Evolutionary conservation across 2,329 filamentous ascomycete species (phyloP), one percentile per base, ranked within the genome.

Genomic region (Teratosphaeria gauchensis): DNA sequence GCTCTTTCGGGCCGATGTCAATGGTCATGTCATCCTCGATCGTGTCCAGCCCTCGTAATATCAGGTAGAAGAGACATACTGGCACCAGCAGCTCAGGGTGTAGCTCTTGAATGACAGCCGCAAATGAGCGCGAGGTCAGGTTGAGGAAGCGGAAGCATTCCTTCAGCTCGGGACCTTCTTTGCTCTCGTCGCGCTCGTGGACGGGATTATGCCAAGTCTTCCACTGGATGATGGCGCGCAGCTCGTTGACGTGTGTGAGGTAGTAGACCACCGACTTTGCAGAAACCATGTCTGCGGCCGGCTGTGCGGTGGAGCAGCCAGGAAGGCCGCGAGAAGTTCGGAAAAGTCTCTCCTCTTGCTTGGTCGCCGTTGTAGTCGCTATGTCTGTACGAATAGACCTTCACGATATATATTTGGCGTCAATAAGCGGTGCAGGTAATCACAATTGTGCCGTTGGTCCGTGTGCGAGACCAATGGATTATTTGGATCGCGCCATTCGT

Each of bases 1-100:
- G 90, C 70, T 95, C 88, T 78, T 99, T 99, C 70, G 82, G 86
- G 64, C 83, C 81, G 46, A 92, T 77, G 2, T 87, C 80, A 61
- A 99, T 87, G 4, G 91, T 95, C 85, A 96, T 97, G 75, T 99
- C 94, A 79, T 99, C 94, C 76, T 99, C 94, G 61, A 99, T 89
- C n/a, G 94, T 99, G 75, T 99, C 94, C 55, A 99, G 83, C 53
- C 90, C 94, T 61, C 94, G 89, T 57, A 99, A 82, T 56, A 90
- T 84, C 31, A 99, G 84, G 78, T 99, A 99, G 81, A 99, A 99
- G 9, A 97, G 80, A 58, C 87, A 85, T 53, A 97, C 82, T 28
- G 94, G 91, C 48, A 96, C 84, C 38, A 97, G 84, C 33, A 99
- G 85, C 76, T 99, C 92, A 0, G 91, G 91, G 72, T 96, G 92